Base-by-base conservation (phyloP, 2,329 filamentous ascomycete species). In the Orbilia oligospora region DNA sequence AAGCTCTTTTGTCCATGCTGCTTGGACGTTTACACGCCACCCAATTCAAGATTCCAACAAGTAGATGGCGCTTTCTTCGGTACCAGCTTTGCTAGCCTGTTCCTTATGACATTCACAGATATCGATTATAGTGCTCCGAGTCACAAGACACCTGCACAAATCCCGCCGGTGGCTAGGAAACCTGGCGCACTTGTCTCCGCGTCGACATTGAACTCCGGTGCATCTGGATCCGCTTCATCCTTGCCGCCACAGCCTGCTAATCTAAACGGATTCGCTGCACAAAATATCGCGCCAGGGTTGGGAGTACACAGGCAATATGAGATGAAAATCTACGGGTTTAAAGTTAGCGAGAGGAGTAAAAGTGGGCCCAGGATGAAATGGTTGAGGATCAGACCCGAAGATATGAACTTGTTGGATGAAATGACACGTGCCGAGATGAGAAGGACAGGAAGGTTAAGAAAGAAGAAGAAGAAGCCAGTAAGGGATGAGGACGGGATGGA, bases 21-120 rank as follows among this genome's bases (percentile, higher is more conserved):
- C 85, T 89, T 97, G 81, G 96, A 99, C 84, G 93, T 98, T 82
- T 99, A 98, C 85, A 96, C 96, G 0, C 96, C 96, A 2, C 96
- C 96, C 48, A 99, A 98, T 87, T 97, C 93, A 83, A 90, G 96
- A 20, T 99, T 98, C 84, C 96, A 98, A 85, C 95, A 93, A 1
- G 96, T 99, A 38, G 96, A 99, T 82, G 96, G 96, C 67, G 96
- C 96, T 56, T 99, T 98, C 87, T 99, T 99, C 83, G 96, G 96
- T 58, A 95, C 96, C 68, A 99, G 96, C 0, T 99, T 99, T 84
- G 94, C 94, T 79, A 94, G 94, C 55, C 90, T 99, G 76, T 99
- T 99, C 87, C 93, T 99, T 84, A 95, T 99, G 87, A 99, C 95
- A 46, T 99, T 98, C 85, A 95, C 96, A 41, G 96, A 99, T 83